Conservation (phyloP, 1,284 basidiomycete genomes). For the Rhodotorula sp. region DNA sequence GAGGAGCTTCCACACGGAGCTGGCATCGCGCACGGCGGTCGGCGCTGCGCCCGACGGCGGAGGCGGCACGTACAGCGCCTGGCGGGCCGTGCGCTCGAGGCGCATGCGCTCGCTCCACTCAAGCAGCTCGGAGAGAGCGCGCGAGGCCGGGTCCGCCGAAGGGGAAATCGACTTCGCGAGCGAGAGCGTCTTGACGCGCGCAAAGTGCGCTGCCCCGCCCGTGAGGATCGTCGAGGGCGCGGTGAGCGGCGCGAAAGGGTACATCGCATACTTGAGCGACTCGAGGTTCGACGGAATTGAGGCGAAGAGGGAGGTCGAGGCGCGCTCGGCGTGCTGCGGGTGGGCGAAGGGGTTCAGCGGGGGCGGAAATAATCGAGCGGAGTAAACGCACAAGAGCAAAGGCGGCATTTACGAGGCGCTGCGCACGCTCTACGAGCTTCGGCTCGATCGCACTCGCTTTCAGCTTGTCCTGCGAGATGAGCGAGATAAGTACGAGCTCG, state of each 20-base stretch:
- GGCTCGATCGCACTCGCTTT: slow-evolving; percentile 22
- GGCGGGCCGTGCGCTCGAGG: slow-evolving; percentile 9
- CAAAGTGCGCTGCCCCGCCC: slow-evolving; percentile 1
- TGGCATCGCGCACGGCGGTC: neutral
- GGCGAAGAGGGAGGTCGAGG: slow-evolving; percentile 20
- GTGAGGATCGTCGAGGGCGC: neutral
- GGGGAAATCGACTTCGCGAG: neutral
- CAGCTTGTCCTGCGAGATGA: slow-evolving; percentile 10
- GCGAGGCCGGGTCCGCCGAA: neutral
- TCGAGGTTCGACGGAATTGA: slow-evolving; percentile 18
- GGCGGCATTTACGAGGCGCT: slow-evolving; percentile 11
- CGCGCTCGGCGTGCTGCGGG: slow-evolving; percentile 3
- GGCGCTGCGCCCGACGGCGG: neutral
- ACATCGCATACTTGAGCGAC: slow-evolving; percentile 14
- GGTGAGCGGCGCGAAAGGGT: slow-evolving; percentile 13
- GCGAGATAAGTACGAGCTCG: neutral
- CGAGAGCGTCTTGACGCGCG: slow-evolving; percentile 14
- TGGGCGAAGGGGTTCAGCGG: neutral
- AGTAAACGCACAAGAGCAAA: slow-evolving; percentile 17
- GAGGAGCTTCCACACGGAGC: neutral
- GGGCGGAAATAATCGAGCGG: neutral
- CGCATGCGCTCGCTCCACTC: slow-evolving; percentile 20
- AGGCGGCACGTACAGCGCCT: slow-evolving; percentile 1
- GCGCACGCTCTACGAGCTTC: slow-evolving; percentile 2
- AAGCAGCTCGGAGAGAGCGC: slow-evolving; percentile 3